Evolutionary conservation across 1,284 basidiomycete species (phyloP).

Genomic region (Hemileia vastatrix): DNA sequence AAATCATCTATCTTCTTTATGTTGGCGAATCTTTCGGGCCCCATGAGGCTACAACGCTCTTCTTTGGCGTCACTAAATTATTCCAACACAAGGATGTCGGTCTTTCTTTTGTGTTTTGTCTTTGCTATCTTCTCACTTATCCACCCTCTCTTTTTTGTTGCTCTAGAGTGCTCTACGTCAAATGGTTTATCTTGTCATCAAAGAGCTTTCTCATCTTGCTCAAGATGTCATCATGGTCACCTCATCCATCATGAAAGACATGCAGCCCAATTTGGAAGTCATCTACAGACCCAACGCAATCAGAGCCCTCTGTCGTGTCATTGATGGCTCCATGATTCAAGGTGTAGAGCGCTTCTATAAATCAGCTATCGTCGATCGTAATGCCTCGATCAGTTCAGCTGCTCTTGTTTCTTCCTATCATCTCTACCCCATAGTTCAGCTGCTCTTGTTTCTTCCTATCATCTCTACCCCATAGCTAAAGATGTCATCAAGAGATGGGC

Average conservation of each 20-base stretch:
- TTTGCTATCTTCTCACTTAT: background rate
- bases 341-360: conserved; percentile 99
- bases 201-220: conserved; percentile 88
- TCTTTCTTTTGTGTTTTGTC: conserved; percentile 28
- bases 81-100: conserved; percentile 99
- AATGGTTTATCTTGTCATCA: conserved; percentile 97
- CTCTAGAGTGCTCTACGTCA: conserved; percentile 81
- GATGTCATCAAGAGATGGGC: conserved; percentile 97
- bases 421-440: conserved; percentile 90
- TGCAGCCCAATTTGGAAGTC: conserved; percentile 98
- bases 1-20: conserved; percentile 93
- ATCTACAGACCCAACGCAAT: conserved; percentile 98
- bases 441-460: conserved; percentile 92
- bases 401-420: conserved; percentile 96
- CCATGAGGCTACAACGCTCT: conserved; percentile 92
- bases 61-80: conserved; percentile 98
- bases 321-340: conserved; percentile 97
- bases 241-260: conserved; percentile 99
- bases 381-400: conserved; percentile 87
- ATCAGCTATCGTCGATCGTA: conserved; percentile 95
- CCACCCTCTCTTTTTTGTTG: background rate
- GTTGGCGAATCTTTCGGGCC: conserved; percentile 89
- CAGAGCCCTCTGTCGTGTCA: conserved; percentile 87
- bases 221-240: conserved; percentile 99
- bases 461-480: conserved; percentile 83